Conservation (phyloP, 2,329 filamentous ascomycete species). For the Phialophora expanda region DNA sequence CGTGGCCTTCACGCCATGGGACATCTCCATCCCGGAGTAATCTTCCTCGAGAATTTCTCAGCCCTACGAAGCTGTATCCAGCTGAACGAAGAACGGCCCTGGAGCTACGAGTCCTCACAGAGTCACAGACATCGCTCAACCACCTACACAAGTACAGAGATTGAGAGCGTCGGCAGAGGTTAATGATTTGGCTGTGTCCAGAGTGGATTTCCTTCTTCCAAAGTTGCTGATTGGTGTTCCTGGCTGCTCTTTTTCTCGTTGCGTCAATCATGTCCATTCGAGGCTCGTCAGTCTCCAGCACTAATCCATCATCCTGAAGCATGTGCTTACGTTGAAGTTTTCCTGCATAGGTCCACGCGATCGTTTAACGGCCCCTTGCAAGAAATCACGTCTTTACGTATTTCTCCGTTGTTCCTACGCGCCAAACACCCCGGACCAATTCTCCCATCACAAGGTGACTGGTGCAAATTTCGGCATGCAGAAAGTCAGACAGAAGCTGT, state of each 20-base stretch:
- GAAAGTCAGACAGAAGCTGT: background rate
- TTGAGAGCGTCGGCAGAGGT: background rate
- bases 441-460: background rate
- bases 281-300: background rate
- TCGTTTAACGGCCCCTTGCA: background rate
- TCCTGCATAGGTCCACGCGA: background rate
- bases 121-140: background rate
- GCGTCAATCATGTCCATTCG: background rate
- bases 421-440: background rate
- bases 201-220: background rate
- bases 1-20: background rate
- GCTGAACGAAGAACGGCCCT: background rate
- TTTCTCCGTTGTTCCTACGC: background rate
- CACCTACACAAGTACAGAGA: background rate
- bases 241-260: background rate
- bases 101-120: background rate
- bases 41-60: background rate
- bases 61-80: background rate
- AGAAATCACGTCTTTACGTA: background rate
- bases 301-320: background rate
- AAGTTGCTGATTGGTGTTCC: constrained; percentile 11
- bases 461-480: background rate
- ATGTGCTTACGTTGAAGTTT: constrained; percentile 1
- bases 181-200: background rate
- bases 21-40: background rate